Conservation (phyloP, 129 eudicot species). For the Helichrysum umbraculigerum region DNA sequence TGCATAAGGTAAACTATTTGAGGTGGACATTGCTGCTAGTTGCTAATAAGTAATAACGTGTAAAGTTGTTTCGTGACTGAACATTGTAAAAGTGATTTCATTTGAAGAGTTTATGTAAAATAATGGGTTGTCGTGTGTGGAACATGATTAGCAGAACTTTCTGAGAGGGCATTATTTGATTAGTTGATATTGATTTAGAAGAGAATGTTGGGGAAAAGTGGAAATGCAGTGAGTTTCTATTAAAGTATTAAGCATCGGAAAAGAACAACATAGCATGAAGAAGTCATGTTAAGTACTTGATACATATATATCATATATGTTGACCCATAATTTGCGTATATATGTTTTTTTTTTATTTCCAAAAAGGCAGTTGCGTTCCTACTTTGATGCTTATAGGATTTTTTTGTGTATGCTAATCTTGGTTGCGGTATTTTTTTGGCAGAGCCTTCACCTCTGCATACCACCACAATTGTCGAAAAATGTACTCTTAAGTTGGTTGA, state of each 20-base stretch:
- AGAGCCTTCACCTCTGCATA: conserved; percentile 97
- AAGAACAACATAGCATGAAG: not conserved
- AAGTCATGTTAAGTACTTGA: not conserved
- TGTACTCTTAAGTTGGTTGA: conserved; percentile 97
- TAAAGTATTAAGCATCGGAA: not conserved
- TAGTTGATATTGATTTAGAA: not conserved
- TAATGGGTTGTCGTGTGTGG: not conserved
- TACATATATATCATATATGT: not conserved
- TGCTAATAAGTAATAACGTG: too few relatives aligned
- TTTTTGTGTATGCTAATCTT: not conserved
- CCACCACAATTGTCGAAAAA: conserved; percentile 96
- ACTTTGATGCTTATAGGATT: not conserved
- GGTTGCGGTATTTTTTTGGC: not conserved
- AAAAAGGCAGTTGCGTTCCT: not conserved
- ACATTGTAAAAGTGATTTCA: not conserved
- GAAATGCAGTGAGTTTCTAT: not conserved
- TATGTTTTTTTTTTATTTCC: not conserved
- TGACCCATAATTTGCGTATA: not conserved
- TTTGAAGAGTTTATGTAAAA: not conserved
- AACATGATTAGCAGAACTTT: not conserved
- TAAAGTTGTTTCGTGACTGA: not conserved
- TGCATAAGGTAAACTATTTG: too few relatives aligned
- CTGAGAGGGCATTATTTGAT: not conserved
- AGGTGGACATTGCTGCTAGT: too few relatives aligned
- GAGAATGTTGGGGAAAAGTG: not conserved